Conservation (phyloP, 1,139 yeast genomes). For the Yamadazyma dushanensis region DNA sequence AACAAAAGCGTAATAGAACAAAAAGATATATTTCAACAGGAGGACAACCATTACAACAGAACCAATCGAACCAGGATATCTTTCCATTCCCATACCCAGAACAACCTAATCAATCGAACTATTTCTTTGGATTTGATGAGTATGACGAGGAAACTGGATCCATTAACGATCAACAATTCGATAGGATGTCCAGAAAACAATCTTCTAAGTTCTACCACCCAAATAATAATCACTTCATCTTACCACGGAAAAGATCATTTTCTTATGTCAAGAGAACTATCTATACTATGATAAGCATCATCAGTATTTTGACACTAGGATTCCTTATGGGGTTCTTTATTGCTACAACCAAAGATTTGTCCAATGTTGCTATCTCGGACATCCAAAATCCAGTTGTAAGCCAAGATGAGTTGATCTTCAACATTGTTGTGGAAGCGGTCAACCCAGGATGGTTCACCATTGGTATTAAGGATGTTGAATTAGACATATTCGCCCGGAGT, state of each 20-base stretch:
- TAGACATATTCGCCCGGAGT: slow-evolving; percentile 87
- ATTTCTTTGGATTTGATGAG: slow-evolving; percentile 43
- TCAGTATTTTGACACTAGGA: slow-evolving; percentile 63
- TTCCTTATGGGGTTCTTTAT: slow-evolving; percentile 79
- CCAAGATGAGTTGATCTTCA: slow-evolving; percentile 82
- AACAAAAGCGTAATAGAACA: slow-evolving; percentile 24
- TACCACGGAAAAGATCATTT: slow-evolving; percentile 32
- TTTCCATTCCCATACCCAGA: slow-evolving; percentile 62
- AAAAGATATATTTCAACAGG: slow-evolving; percentile 43
- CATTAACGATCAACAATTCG: slow-evolving; percentile 19
- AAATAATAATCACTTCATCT: slow-evolving; percentile 26
- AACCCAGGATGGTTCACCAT: slow-evolving; percentile 87
- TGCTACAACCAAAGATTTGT: slow-evolving; percentile 85
- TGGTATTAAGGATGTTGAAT: slow-evolving; percentile 61
- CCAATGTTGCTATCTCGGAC: slow-evolving; percentile 58
- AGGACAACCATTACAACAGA: slow-evolving; percentile 13
- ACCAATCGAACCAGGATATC: slow-evolving; percentile 20
- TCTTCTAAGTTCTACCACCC: slow-evolving; percentile 17
- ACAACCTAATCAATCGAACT: slow-evolving; percentile 19
- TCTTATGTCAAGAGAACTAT: slow-evolving; percentile 50
- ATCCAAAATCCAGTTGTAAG: slow-evolving; percentile 76
- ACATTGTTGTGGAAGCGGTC: slow-evolving; percentile 71
- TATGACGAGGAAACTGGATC: slow-evolving; percentile 36
- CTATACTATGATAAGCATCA: slow-evolving; percentile 55
- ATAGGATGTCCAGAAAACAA: slow-evolving; percentile 17